A percentile compares a stretch with the other conserved stretches of the same genome.
These are phyloP conservation scores for Kluyveromyces aestuarii DNA, from an alignment of 805 yeast species.

Conservation along the genomic window DNA sequence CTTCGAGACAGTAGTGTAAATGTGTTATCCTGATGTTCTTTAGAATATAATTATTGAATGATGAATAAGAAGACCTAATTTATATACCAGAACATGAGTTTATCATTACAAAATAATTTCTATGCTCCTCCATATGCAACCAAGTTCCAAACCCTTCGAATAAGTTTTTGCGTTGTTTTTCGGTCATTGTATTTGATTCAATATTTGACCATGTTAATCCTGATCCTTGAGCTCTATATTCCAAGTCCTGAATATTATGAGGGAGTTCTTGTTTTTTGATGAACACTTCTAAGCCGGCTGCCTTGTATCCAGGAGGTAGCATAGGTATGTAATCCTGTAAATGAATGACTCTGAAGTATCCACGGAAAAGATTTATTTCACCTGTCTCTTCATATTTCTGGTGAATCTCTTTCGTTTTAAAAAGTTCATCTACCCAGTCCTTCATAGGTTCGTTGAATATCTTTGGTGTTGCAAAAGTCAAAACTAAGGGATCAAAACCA, in stretches of 20 bases:
- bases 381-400: conserved; percentile 14
- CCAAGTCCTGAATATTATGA: conserved; percentile 19
- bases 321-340: conserved; percentile 49
- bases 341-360: conserved; percentile 49
- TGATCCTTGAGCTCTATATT: conserved; percentile 15
- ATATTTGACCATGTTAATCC: conserved; percentile 1
- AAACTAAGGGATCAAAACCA: conserved; percentile 46
- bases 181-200: background rate
- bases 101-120: conserved; percentile 30
- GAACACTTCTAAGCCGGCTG: conserved; percentile 44
- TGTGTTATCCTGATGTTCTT: background rate
- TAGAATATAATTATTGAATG: background rate
- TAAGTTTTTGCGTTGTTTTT: background rate
- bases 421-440: conserved; percentile 42
- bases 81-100: conserved; percentile 26
- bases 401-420: conserved; percentile 31
- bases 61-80: background rate
- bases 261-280: conserved; percentile 33
- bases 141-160: conserved; percentile 9
- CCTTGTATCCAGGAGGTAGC: conserved; percentile 46
- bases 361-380: conserved; percentile 23
- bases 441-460: conserved; percentile 47
- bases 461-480: conserved; percentile 58
- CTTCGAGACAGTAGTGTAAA: background rate
- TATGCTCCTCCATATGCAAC: conserved; percentile 31